A percentile compares a stretch with the other conserved stretches of the same genome.
Evolutionary conservation across 495 filamentous ascomycete species (phyloP).

Genomic region (Aspergillus cavernicola): DNA sequence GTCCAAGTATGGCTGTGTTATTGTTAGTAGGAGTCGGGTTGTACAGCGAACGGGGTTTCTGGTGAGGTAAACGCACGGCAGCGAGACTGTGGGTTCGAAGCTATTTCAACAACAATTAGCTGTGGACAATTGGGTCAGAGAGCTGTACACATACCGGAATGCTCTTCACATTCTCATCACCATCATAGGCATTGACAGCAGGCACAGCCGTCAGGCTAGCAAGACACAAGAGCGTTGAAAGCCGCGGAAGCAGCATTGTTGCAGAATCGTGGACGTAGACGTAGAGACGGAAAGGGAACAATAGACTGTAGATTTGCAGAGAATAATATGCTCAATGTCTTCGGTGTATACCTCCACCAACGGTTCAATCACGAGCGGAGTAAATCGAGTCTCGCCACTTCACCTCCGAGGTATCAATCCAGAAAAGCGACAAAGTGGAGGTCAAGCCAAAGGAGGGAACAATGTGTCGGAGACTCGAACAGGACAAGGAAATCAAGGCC

Average conservation of each 20-base stretch:
- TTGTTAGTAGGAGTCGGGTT: constrained; percentile 20
- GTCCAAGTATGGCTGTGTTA: constrained; percentile 83
- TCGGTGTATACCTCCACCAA: constrained; percentile 21
- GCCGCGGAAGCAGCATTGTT: constrained; percentile 36
- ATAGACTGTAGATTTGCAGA: constrained; percentile 16
- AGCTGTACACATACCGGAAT: constrained; percentile 46
- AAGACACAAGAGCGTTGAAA: constrained; percentile 40
- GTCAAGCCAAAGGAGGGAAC: constrained; percentile 5
- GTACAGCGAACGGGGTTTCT: neutral
- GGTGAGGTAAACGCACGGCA: constrained; percentile 36
- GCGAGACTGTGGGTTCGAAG: constrained; percentile 73
- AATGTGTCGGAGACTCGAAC: constrained; percentile 5
- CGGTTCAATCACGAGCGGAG: constrained; percentile 4
- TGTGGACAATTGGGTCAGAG: neutral
- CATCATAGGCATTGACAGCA: constrained; percentile 32
- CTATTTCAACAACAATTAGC: constrained; percentile 35
- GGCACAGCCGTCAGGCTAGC: constrained; percentile 32
- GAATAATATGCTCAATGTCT: constrained; percentile 19
- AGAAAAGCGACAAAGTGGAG: constrained; percentile 4
- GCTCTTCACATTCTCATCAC: constrained; percentile 48
- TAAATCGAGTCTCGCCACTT: neutral
- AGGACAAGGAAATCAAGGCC: constrained; percentile 11
- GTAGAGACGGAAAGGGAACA: constrained; percentile 6
- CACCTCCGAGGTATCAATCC: neutral
- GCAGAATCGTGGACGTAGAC: constrained; percentile 7